These are phyloP conservation scores for Hypoxylon rickii DNA, from an alignment of 495 filamentous ascomycete genomes.

Conservation along the genomic window DNA sequence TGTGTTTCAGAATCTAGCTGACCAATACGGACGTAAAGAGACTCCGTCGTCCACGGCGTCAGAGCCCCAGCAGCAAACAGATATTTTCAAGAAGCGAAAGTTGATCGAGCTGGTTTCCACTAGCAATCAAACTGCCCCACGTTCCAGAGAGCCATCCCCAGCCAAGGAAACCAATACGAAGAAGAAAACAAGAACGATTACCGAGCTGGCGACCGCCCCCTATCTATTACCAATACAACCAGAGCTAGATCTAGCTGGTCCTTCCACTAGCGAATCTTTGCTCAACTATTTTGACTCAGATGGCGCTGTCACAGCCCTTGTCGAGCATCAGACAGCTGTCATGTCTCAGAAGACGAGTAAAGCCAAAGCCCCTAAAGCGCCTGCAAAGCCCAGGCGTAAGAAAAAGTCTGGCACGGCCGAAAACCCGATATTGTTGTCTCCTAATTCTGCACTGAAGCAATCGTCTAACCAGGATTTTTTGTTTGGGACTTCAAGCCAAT, in stretches of 20 bases:
- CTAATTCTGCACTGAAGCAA: slow-evolving; percentile 69
- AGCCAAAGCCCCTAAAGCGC: slow-evolving; percentile 38
- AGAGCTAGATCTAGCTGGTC: slow-evolving; percentile 35
- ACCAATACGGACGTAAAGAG: slow-evolving; percentile 40
- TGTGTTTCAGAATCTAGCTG: slow-evolving; percentile 42
- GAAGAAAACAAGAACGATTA: slow-evolving; percentile 84
- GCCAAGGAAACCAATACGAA: slow-evolving; percentile 54
- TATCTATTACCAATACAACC: slow-evolving; percentile 55
- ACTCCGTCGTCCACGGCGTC: background rate
- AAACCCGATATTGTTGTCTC: slow-evolving; percentile 67
- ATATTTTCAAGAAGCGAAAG: slow-evolving; percentile 55
- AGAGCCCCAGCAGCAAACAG: slow-evolving; percentile 3
- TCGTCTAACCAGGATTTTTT: slow-evolving; percentile 78
- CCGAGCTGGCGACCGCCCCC: slow-evolving; percentile 79
- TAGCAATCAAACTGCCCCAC: slow-evolving; percentile 20
- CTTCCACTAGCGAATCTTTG: slow-evolving; percentile 35
- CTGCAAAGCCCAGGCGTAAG: slow-evolving; percentile 43
- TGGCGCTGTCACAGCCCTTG: slow-evolving; percentile 36
- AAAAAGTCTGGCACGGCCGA: slow-evolving; percentile 49
- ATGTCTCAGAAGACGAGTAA: slow-evolving; percentile 43
- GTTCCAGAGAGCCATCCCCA: slow-evolving; percentile 46
- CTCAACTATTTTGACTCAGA: slow-evolving; percentile 41
- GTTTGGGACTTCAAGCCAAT: slow-evolving; percentile 92
- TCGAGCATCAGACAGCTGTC: slow-evolving; percentile 38
- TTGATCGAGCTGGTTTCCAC: slow-evolving; percentile 50